Evolutionary conservation across 768 basidiomycete genomes (phyloP), one percentile per base, ranked within the genome.

Genomic region (Kwoniella dendrophila): DNA sequence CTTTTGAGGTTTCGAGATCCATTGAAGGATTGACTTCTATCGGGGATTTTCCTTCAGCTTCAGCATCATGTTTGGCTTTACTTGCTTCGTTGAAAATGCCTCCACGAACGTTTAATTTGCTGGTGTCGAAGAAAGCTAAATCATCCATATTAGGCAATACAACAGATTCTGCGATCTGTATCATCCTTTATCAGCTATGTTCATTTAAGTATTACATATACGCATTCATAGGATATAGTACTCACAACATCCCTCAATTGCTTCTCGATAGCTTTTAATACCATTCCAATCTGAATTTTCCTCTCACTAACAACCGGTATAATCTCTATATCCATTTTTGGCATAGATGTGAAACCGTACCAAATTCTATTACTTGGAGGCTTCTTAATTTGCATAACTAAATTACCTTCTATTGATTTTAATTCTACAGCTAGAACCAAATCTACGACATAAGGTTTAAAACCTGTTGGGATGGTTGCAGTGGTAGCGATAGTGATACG

Each of bases 71-170:
- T n/a, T 59, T 53, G 33, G 40, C 33, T 36, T 82, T 80, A n/a
- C 74, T 70, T 0, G 92, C 88, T 66, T 92, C 90, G 7, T 85
- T 83, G 85, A 89, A 98, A 66, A 99, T 89, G 6, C 94, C 95
- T 45, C 94, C 95, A 36, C 95, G 87, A 59, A 87, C 52, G 74
- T 69, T 70, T 84, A 87, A 2, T 74, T 52, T 44, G 2, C 67
- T 72, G 34, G 89, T 94, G 77, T 96, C 89, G 76, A 95, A 98
- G 83, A 93, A 97, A 12, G 93, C 84, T 62, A 98, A 89, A 72
- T 99, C 96, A 77, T 99, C 96, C 92, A 97, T 96, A 80, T 96
- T 91, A 4, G 96, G 96, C 76, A 94, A 81, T 20, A 99, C 96
- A 20, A 98, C 85, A 0, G 93, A 93, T 69, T 99, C 95, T 69